Base-by-base conservation (phyloP, 306 rosid species). In the Trifolium subterraneum region DNA sequence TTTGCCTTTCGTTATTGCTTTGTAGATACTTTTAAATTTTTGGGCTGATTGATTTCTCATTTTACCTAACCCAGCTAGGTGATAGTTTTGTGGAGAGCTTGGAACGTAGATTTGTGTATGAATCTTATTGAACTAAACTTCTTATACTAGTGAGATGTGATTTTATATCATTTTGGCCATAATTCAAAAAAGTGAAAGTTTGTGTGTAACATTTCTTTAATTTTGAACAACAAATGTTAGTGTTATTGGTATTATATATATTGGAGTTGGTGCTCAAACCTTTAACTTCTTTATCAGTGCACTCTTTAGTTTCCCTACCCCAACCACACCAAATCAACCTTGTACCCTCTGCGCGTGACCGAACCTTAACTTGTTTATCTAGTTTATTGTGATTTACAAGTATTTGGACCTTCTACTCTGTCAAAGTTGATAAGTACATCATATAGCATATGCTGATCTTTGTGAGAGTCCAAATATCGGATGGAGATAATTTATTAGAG, bases 301-400 rank as follows among this genome's bases (percentile, higher is more conserved):
- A 50, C 56, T 50, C 10, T 9, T 7, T 14, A 45, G 13, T 0
- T 12, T 13, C 7, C 16, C 51, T 12, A 12, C 51, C n/a, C 51
- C 16, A 45, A 45, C 6, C n/a, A n/a, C 51, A 45, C 51, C 51
- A 45, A 45, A 13, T 45, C 16, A 45, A 14, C 18, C 18, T 13
- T 50, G 16, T 18, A 50, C 16, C 55, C 55, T 16, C 4, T 54
- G 29, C 20, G 60, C 14, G 1, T 58, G 20, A 8, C 70, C 78
- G 31, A 61, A 61, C 71, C 25, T 48, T 14, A 63, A 14, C 25
- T 18, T 39, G 33, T 39, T 50, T 72, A 50, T 25, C 50, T n/a
- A 54, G 48, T 42, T 62, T 61, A 22, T 60, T 82, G 55, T 68
- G 25, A 61, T 51, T 35, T 35, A 35, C 29, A 10, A 73, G 51